Conservation (phyloP, 345 rosid genomes). For the Rubroshorea leprosula region DNA sequence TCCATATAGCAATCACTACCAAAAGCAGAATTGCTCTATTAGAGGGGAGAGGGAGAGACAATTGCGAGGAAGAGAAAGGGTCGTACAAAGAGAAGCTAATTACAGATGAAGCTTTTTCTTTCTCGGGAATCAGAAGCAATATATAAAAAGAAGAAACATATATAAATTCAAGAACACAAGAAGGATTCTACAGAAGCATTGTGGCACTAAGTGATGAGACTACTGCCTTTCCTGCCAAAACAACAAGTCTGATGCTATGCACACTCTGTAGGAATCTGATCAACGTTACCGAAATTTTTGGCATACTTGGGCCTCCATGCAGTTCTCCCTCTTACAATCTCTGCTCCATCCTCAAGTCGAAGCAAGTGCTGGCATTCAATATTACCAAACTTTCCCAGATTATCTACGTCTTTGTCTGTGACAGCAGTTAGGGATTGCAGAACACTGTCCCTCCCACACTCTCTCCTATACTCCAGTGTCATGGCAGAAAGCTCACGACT, state of each 20-base stretch:
- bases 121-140: constrained; percentile 16
- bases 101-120: constrained; percentile 28
- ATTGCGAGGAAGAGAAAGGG: neutral
- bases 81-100: constrained; percentile 20
- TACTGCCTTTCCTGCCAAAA: constrained; percentile 14
- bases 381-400: constrained; percentile 31
- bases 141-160: constrained; percentile 21
- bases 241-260: constrained; percentile 17
- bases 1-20: constrained; percentile 4
- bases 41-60: neutral
- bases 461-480: constrained; percentile 90
- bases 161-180: constrained; percentile 23
- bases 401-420: constrained; percentile 37
- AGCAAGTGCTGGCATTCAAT: constrained; percentile 94
- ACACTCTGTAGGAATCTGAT: constrained; percentile 33
- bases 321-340: constrained; percentile 85
- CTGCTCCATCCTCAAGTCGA: constrained; percentile 73
- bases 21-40: neutral
- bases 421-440: constrained; percentile 88
- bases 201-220: constrained; percentile 16
- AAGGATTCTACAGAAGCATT: constrained; percentile 28
- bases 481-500: constrained; percentile 66
- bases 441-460: constrained; percentile 90
- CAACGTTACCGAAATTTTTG: constrained; percentile 29
- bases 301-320: constrained; percentile 73